Evolutionary conservation across 192 early-diverging fungal species (phyloP).

Genomic region (Coemansia sp.): DNA sequence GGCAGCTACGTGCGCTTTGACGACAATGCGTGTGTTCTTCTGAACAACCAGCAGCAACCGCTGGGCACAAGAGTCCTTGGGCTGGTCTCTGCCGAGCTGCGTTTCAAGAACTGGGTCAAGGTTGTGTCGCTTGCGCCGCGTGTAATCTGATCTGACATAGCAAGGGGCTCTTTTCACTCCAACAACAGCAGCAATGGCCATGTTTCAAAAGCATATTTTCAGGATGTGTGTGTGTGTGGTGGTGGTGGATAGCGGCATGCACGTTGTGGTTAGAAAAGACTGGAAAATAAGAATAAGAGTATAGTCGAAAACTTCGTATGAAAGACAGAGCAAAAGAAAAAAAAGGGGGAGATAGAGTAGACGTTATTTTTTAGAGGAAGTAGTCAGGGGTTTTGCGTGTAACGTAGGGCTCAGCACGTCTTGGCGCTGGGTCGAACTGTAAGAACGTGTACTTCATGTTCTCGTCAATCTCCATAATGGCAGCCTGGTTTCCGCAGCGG

Average conservation of each 20-base stretch:
- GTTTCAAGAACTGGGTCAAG: constrained; percentile 96
- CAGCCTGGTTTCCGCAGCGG: constrained; percentile 99
- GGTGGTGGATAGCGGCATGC: background rate
- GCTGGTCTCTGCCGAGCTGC: constrained; percentile 63
- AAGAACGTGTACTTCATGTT: constrained; percentile 98
- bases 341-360: background rate
- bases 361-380: constrained; percentile 70
- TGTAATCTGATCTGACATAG: constrained; percentile 58
- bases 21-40: constrained; percentile 94
- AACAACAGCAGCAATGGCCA: background rate
- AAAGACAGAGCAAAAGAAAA: constrained; percentile 8
- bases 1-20: constrained; percentile 92
- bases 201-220: background rate
- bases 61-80: constrained; percentile 92
- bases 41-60: constrained; percentile 92
- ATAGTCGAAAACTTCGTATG: background rate
- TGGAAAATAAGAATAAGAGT: background rate
- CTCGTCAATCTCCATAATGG: constrained; percentile 99
- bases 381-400: constrained; percentile 98
- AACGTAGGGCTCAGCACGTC: constrained; percentile 97
- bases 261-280: constrained; percentile 5
- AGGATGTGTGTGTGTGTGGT: background rate
- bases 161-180: background rate
- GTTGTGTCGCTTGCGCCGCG: constrained; percentile 89
- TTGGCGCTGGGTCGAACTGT: constrained; percentile 97